Base-by-base conservation (phyloP, 257 asterid species). In the Rauvolfia tetraphylla region DNA sequence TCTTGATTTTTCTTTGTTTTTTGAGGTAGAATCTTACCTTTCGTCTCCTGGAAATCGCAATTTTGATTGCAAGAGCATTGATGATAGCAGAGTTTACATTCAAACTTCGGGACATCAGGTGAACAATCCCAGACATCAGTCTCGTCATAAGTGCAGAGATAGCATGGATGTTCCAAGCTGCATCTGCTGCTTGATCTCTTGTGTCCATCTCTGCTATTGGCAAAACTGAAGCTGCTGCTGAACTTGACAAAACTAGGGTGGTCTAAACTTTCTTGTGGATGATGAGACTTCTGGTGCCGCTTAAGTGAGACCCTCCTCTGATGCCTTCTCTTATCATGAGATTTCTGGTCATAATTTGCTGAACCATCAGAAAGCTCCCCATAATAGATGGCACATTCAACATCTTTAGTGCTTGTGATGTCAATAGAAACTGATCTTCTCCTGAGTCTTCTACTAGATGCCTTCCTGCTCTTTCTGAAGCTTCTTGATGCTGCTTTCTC, bases 301-400 rank as follows among this genome's bases (percentile, higher is more conserved):
- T 78, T 65, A 49, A 73, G 34, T 34, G 77, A 71, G 59, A 67
- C 71, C 77, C 77, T 82, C 59, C 41, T 81, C 62, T 59, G 77
- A 53, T 76, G 73, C 42, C 76, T 79, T 71, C 71, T 59, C 61
- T 63, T 77, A 41, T 79, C 41, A 53, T 58, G 77, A 25, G 73
- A 53, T 63, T 84, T 76, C 46, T 14, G 61, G 36, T 75, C 82
- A 15, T 44, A 41, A 72, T 82, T 73, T 9, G 83, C 78, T 20
- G 81, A 82, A 5, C 46, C 66, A 59, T 77, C 76, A 25, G 0
- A n/a, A 4, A 76, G 72, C 23, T 68, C 81, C 7, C 91, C 88
- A n/a, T 88, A 86, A 77, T 90, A 90, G 12, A 75, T 76, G 6
- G 79, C 81, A 49, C 84, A 81, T 73, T 86, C 89, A 22, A 56